Conservation (phyloP, 1,284 basidiomycete genomes). For the Ganoderma resinaceum region DNA sequence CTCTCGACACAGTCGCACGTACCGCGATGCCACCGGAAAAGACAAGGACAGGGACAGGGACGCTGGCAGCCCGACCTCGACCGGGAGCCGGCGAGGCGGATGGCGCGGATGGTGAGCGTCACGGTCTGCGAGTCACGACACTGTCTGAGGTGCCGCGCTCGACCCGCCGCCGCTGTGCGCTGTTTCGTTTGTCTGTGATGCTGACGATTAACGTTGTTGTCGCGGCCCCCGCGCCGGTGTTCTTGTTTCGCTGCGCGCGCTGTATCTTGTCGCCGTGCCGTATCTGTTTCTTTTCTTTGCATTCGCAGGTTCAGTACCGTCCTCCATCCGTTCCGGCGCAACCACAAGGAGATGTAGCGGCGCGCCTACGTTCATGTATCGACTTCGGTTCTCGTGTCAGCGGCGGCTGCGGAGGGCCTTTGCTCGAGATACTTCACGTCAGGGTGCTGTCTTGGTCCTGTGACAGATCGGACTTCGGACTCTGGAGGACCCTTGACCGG, state of each 20-base stretch:
- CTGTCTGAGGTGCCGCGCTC: conserved; percentile 18
- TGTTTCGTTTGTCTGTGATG: not conserved
- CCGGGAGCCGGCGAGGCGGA: conserved; percentile 10
- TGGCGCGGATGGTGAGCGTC: conserved; percentile 34
- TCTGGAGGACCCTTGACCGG: not conserved
- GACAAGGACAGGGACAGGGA: not conserved
- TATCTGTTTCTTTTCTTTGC: not conserved
- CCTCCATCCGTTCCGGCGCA: conserved; percentile 23
- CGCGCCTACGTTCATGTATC: not conserved
- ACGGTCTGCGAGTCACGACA: conserved; percentile 3
- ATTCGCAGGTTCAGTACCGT: conserved; percentile 21
- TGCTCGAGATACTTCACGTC: not conserved
- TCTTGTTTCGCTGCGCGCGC: not conserved
- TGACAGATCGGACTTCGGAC: not conserved
- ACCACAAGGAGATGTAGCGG: conserved; percentile 7
- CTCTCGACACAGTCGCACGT: conserved; percentile 14
- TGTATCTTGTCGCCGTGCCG: not conserved
- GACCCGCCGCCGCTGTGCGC: not conserved
- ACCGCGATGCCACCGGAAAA: not conserved
- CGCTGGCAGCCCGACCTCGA: conserved; percentile 1
- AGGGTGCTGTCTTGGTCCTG: not conserved
- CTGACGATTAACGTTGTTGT: conserved; percentile 2
- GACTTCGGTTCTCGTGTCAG: not conserved
- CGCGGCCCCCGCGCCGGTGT: not conserved
- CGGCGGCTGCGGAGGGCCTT: not conserved